Conservation (phyloP, 139 green algal species). For the Trebouxia sp. region DNA sequence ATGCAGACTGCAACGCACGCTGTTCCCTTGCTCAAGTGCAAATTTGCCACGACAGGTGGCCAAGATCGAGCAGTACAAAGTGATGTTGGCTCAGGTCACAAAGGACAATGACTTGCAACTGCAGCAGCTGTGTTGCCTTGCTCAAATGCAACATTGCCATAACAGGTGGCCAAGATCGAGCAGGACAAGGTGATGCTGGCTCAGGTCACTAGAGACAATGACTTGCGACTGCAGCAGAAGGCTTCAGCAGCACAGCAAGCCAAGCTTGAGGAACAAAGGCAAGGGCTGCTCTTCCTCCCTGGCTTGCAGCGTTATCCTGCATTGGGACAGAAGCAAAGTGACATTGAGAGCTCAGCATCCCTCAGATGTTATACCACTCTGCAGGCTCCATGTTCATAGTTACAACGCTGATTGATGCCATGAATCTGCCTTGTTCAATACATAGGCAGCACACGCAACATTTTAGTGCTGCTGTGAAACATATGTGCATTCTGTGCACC, state of each 20-base stretch:
- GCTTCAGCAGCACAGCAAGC: not conserved
- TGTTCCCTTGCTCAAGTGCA: no score
- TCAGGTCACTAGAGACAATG: constrained; percentile 20
- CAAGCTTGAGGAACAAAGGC: constrained; percentile 7
- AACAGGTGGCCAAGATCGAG: constrained; percentile 5
- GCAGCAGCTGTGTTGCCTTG: not conserved
- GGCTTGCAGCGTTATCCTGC: no score
- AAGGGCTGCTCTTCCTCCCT: not conserved
- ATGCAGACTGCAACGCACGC: no score
- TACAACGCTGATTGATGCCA: not conserved
- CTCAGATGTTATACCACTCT: not conserved
- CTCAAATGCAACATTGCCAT: not conserved
- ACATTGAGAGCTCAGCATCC: not conserved
- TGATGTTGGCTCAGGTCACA: not conserved
- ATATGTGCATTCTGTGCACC: not conserved
- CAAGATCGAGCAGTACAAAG: no score
- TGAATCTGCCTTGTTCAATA: not conserved
- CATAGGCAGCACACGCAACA: no score
- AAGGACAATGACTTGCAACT: not conserved
- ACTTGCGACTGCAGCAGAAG: constrained; percentile 2
- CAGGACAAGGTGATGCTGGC: constrained; percentile 20
- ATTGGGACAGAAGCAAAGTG: not conserved
- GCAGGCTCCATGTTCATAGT: not conserved
- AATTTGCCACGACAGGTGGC: no score
- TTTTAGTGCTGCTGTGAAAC: not conserved